Evolutionary conservation across 148 eudicot genomes (phyloP), one percentile per base, ranked within the genome.

Genomic region (Fagopyrum esculentum): DNA sequence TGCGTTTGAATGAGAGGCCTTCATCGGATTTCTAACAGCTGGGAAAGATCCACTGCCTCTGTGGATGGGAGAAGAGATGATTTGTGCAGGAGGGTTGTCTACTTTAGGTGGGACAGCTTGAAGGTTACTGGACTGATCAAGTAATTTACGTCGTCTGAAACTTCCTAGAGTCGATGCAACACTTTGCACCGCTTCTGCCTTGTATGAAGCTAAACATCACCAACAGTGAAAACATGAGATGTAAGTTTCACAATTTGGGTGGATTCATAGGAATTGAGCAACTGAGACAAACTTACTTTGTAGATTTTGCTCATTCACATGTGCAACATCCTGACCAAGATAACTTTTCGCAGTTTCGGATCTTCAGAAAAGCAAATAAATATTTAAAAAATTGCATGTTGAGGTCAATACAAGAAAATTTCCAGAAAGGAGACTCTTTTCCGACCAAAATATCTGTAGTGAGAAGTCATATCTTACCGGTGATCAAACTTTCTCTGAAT

Each of bases 1-100:
- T 11, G 54, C 45, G 26, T 74, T 66, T 55, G 76, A 61, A 74
- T 50, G 76, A 57, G 78, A 59, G n/a, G 26, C 74, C 73, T 80
- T 85, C 69, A 77, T 75, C 30, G 35, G 81, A 59, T 59, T 78
- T 59, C 78, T 83, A 57, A 83, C 78, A 57, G 97, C 99, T 61
- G 98, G 88, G 73, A 87, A 90, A 66, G 98, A 85, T 15, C 99
- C 99, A 69, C 99, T 96, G 69, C 99, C 89, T 74, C 84, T 84
- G 60, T 77, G 77, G 75, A 79, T 77, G 55, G 95, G 90, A 57
- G 77, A 50, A 69, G 88, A 72, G 77, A 10, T 54, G 16, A 72
- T 71, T 48, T 81, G 76, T 44, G 40, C 35, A 51, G 77, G 71
- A 11, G 83, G 86, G 17, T 56, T 50, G 60, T 63, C 80, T 43